Percentiles rank a stretch among this genome's conserved stretches.
Evolutionary conservation across 805 yeast species (phyloP).

Genomic region (Candida anglica): DNA sequence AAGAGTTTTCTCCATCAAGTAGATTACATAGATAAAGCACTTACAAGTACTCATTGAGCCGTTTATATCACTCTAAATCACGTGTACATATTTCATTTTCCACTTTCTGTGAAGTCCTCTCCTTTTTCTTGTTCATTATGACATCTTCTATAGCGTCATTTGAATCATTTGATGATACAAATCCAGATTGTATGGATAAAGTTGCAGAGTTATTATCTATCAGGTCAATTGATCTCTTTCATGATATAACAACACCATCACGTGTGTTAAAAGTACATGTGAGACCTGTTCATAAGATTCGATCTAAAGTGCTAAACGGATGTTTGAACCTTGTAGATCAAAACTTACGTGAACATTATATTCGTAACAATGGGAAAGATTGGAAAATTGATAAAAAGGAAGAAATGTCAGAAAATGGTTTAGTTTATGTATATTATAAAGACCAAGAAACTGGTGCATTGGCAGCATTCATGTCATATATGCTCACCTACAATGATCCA

Average conservation of each 20-base stretch:
- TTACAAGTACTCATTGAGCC: too few relatives aligned
- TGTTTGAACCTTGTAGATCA: slow-evolving; percentile 18
- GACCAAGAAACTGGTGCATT: slow-evolving; percentile 8
- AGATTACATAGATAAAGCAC: too few relatives aligned
- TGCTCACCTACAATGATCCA: slow-evolving; percentile 38
- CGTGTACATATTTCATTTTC: too few relatives aligned
- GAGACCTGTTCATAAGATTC: slow-evolving; percentile 1
- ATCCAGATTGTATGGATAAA: slow-evolving; percentile 3
- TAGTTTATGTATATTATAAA: slow-evolving; percentile 37
- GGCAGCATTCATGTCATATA: slow-evolving; percentile 45
- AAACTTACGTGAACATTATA: slow-evolving; percentile 26
- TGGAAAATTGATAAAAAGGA: slow-evolving; percentile 40
- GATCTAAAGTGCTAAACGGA: background rate
- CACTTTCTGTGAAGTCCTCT: too few relatives aligned
- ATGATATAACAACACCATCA: background rate
- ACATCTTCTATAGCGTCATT: too few relatives aligned
- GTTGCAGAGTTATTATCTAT: slow-evolving; percentile 1
- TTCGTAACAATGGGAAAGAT: slow-evolving; percentile 23
- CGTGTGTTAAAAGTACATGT: background rate
- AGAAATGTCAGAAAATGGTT: slow-evolving; percentile 47
- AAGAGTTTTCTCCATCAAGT: too few relatives aligned
- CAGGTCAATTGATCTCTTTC: background rate
- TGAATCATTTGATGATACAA: slow-evolving; percentile 2
- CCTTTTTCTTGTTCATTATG: too few relatives aligned
- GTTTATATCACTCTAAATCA: too few relatives aligned